Conservation (phyloP, 495 filamentous ascomycete species). For the Neurospora sp. region DNA sequence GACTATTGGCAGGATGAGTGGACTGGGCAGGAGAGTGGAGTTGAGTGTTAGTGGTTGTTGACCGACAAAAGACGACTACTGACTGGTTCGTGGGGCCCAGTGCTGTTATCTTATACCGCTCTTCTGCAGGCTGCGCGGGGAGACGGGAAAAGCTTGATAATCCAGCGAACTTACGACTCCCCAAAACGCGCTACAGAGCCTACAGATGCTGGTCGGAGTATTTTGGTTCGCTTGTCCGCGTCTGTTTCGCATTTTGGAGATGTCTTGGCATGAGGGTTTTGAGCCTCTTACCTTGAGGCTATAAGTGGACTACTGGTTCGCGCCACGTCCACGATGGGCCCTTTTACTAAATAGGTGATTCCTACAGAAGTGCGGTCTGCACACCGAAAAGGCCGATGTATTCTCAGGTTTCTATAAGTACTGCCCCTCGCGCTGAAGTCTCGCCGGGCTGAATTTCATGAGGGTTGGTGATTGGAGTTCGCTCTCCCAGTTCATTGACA, state of each 20-base stretch:
- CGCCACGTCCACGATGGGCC: background rate
- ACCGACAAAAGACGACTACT: background rate
- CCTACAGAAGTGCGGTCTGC: background rate
- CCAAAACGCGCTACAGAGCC: background rate
- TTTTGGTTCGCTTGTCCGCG: background rate
- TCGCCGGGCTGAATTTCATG: background rate
- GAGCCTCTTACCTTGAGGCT: background rate
- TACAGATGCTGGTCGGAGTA: background rate
- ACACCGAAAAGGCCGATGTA: background rate
- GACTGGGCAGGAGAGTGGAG: background rate
- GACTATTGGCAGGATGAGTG: background rate
- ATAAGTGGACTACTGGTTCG: background rate
- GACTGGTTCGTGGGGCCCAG: background rate
- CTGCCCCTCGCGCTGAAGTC: background rate
- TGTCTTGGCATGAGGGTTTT: background rate
- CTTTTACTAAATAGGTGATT: background rate
- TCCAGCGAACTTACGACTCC: background rate
- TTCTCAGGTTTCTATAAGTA: background rate
- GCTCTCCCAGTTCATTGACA: background rate
- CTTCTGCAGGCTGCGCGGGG: background rate
- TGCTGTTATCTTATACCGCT: background rate
- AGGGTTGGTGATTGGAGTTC: background rate
- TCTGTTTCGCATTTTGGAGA: background rate
- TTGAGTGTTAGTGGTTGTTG: background rate
- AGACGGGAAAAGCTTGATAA: background rate